A percentile compares a stretch with the other conserved stretches of the same genome.
Evolutionary conservation across 768 basidiomycete species (phyloP).

Genomic region (Russula ochroleuca): DNA sequence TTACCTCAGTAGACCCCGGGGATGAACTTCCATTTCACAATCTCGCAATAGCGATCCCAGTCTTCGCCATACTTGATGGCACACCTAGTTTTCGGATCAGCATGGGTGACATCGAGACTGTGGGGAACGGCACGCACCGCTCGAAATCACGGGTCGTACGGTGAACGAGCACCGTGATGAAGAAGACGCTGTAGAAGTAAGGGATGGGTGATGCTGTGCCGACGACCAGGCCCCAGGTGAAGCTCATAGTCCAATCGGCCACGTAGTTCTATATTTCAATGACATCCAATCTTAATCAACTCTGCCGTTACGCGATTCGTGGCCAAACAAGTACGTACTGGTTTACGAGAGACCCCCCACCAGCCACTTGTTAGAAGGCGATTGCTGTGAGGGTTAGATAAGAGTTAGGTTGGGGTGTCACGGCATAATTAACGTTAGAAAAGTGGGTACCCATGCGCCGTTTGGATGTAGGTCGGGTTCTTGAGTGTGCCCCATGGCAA

Average conservation of each 20-base stretch:
- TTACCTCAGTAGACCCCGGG: constrained; percentile 68
- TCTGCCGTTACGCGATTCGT: not conserved
- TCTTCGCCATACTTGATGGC: constrained; percentile 90
- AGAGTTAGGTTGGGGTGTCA: not conserved
- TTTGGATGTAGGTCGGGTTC: constrained; percentile 90
- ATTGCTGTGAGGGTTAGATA: constrained; percentile 47
- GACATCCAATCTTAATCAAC: not conserved
- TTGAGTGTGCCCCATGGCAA: constrained; percentile 76
- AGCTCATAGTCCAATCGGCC: constrained; percentile 84
- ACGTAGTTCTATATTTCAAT: constrained; percentile 71
- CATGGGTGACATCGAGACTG: not conserved
- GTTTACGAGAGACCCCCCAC: constrained; percentile 95
- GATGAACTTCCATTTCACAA: constrained; percentile 90
- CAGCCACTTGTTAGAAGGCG: constrained; percentile 88
- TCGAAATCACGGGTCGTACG: constrained; percentile 93
- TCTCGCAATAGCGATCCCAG: constrained; percentile 84
- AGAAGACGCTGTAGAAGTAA: constrained; percentile 96
- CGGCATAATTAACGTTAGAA: not conserved
- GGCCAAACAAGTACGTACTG: constrained; percentile 47
- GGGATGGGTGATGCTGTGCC: constrained; percentile 79
- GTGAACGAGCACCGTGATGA: constrained; percentile 88
- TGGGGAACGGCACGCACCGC: constrained; percentile 45
- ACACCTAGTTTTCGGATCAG: constrained; percentile 42
- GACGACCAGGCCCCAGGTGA: constrained; percentile 79
- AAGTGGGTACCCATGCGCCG: constrained; percentile 72